These are phyloP conservation scores for Aspergillus sp. DNA, from an alignment of 2,329 filamentous ascomycete genomes.

Conservation along the genomic window DNA sequence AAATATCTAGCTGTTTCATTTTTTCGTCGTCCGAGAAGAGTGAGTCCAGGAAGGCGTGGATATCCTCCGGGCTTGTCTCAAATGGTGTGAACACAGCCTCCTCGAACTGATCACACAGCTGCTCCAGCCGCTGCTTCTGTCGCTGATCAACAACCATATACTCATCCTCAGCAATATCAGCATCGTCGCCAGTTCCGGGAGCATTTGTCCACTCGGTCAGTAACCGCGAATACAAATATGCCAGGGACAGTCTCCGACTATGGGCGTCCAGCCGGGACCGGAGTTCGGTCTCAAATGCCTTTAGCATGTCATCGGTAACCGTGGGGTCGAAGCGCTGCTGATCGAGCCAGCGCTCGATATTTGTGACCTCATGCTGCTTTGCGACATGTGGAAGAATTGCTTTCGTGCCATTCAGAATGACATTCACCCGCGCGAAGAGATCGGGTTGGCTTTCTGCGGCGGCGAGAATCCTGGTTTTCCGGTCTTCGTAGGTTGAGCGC, in stretches of 20 bases:
- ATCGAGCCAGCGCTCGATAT: constrained; percentile 37
- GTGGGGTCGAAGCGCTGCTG: constrained; percentile 41
- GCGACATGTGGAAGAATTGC: constrained; percentile 15
- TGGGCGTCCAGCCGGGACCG: constrained; percentile 34
- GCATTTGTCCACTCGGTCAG: constrained; percentile 43
- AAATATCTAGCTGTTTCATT: background rate
- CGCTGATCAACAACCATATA: constrained; percentile 25
- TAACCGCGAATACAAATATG: constrained; percentile 34
- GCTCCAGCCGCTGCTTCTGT: constrained; percentile 38
- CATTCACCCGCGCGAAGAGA: constrained; percentile 1
- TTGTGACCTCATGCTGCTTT: constrained; percentile 19
- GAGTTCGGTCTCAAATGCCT: constrained; percentile 33
- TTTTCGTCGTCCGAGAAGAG: constrained; percentile 33
- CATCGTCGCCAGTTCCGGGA: background rate
- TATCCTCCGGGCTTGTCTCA: constrained; percentile 33
- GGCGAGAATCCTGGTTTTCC: constrained; percentile 17
- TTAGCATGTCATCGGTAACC: constrained; percentile 32
- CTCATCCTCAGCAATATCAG: constrained; percentile 19
- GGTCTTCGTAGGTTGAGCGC: constrained; percentile 16
- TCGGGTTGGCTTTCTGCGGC: constrained; percentile 7
- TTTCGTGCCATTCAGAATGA: constrained; percentile 14
- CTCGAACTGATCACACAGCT: constrained; percentile 42
- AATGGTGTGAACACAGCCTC: constrained; percentile 39
- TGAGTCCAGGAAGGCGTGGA: constrained; percentile 30
- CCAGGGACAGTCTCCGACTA: constrained; percentile 34